Conservation (phyloP, 2,329 filamentous ascomycete genomes). For the Colletotrichum phormii region DNA sequence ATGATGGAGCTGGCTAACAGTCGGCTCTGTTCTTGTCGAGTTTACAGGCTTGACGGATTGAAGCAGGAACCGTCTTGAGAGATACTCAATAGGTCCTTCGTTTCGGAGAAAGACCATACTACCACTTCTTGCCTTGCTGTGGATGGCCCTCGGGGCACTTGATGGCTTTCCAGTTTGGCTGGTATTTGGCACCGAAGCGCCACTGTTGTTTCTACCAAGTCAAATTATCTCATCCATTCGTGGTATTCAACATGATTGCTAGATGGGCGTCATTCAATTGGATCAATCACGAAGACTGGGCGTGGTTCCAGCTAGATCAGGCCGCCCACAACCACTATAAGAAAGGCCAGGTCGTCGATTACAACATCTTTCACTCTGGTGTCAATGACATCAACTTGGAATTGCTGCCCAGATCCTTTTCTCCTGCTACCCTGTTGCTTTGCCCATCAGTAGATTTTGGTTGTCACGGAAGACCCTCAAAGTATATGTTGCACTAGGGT, state of each 20-base stretch:
- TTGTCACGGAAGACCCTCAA: too few relatives aligned
- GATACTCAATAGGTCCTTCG: background rate
- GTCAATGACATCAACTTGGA: too few relatives aligned
- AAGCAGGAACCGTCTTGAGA: too few relatives aligned
- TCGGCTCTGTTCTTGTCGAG: background rate
- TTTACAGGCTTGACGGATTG: background rate
- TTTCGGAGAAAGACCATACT: background rate
- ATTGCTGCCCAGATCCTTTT: too few relatives aligned
- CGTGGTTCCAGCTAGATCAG: background rate
- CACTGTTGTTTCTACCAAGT: background rate
- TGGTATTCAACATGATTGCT: background rate
- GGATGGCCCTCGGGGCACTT: background rate
- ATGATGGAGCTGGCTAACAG: background rate
- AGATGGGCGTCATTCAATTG: background rate
- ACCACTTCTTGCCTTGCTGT: background rate
- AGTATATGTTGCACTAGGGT: too few relatives aligned
- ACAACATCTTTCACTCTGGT: background rate
- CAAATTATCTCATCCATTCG: background rate
- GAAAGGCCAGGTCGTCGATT: background rate
- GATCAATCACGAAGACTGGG: background rate
- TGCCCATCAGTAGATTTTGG: too few relatives aligned
- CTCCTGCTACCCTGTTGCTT: too few relatives aligned
- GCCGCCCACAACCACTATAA: background rate
- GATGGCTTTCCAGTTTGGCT: background rate
- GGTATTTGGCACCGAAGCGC: background rate